phyloP scores from a whole-genome alignment of 352 stramenopile genomes.

The Globisporangium iwayamae region DNA sequence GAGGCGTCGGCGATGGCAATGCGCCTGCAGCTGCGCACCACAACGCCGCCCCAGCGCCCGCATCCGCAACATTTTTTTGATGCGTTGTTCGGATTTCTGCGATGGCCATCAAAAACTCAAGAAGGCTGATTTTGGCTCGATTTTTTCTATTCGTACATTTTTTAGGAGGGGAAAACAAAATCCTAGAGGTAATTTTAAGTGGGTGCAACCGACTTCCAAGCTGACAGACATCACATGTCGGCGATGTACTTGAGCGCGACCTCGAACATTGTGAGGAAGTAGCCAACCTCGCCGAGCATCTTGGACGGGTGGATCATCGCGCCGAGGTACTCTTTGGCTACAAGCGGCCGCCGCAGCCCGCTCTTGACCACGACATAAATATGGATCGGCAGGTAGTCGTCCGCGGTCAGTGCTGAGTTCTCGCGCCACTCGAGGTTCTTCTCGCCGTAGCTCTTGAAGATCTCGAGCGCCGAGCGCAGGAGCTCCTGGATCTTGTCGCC shows the following conservation, averaged over 20 bases:
- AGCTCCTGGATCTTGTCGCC: conserved; percentile 82
- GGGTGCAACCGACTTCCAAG: background rate
- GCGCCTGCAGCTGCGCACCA: background rate
- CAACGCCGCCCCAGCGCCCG: background rate
- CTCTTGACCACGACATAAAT: conserved; percentile 84
- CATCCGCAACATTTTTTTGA: background rate
- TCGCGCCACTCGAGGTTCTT: conserved; percentile 77
- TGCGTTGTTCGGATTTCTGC: background rate
- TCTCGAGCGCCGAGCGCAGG: conserved; percentile 65
- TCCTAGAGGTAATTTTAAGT: conserved; percentile 5
- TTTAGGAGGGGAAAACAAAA: background rate
- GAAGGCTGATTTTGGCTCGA: background rate
- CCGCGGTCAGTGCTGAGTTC: conserved; percentile 69
- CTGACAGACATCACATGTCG: conserved; percentile 50
- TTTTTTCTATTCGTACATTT: conserved; percentile 13
- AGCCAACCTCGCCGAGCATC: conserved; percentile 81
- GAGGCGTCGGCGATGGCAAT: background rate
- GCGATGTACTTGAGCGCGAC: conserved; percentile 86
- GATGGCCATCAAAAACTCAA: background rate
- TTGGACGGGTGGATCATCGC: conserved; percentile 83
- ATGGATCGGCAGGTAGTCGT: conserved; percentile 85
- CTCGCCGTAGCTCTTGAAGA: conserved; percentile 77
- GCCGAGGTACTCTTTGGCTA: conserved; percentile 70
- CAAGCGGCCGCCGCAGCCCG: conserved; percentile 65
- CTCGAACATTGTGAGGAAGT: conserved; percentile 88